phyloP scores from a whole-genome alignment of 345 rosid genomes.

The Populus davidiana region DNA sequence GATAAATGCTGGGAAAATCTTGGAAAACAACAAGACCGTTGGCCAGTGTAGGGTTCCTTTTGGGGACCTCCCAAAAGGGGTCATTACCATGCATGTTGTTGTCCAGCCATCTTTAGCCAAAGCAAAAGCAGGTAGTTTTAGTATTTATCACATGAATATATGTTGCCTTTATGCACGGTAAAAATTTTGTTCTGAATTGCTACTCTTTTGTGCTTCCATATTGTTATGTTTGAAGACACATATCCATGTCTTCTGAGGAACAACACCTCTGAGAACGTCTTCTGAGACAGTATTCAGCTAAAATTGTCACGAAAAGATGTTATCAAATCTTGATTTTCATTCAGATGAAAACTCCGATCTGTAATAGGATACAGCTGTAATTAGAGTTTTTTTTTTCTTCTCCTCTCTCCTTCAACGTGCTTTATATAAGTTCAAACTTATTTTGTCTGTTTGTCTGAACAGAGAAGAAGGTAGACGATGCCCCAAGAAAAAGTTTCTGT shows the following conservation, averaged over 20 bases:
- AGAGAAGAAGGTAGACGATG: slow-evolving; percentile 72
- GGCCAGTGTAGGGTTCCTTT: slow-evolving; percentile 80
- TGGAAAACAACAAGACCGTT: slow-evolving; percentile 81
- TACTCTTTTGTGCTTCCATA: background rate
- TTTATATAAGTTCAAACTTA: background rate
- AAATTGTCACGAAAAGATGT: background rate
- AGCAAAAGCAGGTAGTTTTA: slow-evolving; percentile 62
- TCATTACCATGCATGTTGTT: slow-evolving; percentile 92
- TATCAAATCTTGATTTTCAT: background rate
- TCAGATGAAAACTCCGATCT: background rate
- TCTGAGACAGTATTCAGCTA: background rate
- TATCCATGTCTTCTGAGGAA: background rate
- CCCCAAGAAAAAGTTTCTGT: slow-evolving; percentile 50
- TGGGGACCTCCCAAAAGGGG: slow-evolving; percentile 65
- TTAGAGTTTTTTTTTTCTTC: background rate
- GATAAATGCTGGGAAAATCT: slow-evolving; percentile 83
- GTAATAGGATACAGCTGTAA: background rate
- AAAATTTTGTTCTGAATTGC: background rate
- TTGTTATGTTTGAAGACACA: background rate
- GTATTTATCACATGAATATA: background rate
- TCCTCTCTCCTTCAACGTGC: background rate
- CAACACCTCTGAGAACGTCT: background rate
- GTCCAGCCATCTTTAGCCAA: slow-evolving; percentile 75
- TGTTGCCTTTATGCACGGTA: background rate
- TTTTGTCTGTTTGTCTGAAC: slow-evolving; percentile 22